Conservation (phyloP, 2,329 filamentous ascomycete genomes). For the Colletotrichum sp. region DNA sequence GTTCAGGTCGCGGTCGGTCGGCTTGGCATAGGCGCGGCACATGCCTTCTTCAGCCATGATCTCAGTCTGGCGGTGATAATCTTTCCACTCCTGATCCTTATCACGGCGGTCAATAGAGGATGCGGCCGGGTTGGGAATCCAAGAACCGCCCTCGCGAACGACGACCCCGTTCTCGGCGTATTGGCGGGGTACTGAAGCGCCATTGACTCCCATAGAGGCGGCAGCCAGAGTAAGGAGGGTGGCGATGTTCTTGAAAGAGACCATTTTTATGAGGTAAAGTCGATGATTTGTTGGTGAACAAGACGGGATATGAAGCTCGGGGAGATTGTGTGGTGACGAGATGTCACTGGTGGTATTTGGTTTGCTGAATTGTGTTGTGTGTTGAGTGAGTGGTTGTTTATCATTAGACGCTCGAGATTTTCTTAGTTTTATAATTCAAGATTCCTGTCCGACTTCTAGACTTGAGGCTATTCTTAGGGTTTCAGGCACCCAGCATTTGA, state of each 20-base stretch:
- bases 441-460: background rate
- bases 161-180: background rate
- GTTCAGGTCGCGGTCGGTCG: background rate
- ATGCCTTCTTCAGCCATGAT: background rate
- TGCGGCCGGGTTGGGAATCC: background rate
- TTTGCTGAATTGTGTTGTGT: background rate
- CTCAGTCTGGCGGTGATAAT: background rate
- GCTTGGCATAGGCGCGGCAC: background rate
- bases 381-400: background rate
- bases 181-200: background rate
- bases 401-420: background rate
- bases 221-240: background rate
- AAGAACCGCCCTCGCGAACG: background rate
- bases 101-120: background rate
- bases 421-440: background rate
- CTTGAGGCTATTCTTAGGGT: background rate
- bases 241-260: background rate
- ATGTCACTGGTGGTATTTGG: background rate
- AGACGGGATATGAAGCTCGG: background rate
- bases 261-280: background rate
- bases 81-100: background rate
- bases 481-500: background rate
- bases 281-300: background rate
- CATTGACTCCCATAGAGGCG: background rate
- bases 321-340: too few species aligned